Evolutionary conservation across 805 yeast genomes (phyloP), one percentile per base, ranked within the genome.

Genomic region (Zygosaccharomyces rouxii): DNA sequence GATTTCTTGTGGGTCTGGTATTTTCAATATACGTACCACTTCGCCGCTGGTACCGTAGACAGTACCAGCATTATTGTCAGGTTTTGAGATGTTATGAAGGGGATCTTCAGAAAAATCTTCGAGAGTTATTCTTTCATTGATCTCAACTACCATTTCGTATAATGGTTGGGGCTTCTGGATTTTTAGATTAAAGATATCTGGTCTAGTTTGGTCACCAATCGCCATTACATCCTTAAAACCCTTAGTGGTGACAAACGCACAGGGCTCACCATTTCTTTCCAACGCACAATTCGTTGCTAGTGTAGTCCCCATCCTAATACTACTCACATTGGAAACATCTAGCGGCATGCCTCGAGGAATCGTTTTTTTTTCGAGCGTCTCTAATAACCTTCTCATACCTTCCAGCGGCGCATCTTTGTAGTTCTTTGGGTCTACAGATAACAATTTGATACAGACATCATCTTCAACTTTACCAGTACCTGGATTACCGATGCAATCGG

Each of bases 231-330:
- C 97, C 55, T 79, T 79, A 68, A 89, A 90, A 0, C 97, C 98
- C 57, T 82, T 84, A 9, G 97, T 87, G 2, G 95, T 89, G 3
- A 90, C 67, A 51, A 92, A 73, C 1, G 94, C 94, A 56, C 94
- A 89, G 25, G 81, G 71, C 48, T 89, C 94, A 46, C 98, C 98
- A 62, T 89, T 89, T 53, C 98, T 77, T 62, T 92, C 97, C 50
- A 90, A 73, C 26, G 94, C 74, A 1, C 97, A 97, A 69, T 90
- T 90, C 7, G 97, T 90, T 1, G 98, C 97, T 5, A 89, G 94
- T 0, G 97, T 89, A 3, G 97, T 89, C 2, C 97, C 97, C 86
- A 90, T 83, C 48, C 96, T 73, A 42, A 89, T 79, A 35, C 83
- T 77, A 47, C 79, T 81, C 35, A 89, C 85, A 4, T 69, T 67